These are phyloP conservation scores for Suillus brevipes DNA, from an alignment of 768 basidiomycete species.

Conservation along the genomic window DNA sequence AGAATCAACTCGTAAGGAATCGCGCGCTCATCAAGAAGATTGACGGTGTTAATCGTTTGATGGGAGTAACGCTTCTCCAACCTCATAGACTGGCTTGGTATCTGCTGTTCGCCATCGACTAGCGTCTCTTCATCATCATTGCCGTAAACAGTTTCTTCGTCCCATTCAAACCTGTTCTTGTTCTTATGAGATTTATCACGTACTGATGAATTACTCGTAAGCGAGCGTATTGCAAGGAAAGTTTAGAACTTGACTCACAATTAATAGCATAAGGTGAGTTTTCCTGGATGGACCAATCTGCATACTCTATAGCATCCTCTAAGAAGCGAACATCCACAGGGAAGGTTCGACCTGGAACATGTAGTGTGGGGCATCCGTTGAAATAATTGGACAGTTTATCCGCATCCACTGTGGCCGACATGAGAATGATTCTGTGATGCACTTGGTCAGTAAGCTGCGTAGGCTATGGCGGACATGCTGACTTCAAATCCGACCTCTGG, in stretches of 20 bases:
- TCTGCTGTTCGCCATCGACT: conserved; percentile 3
- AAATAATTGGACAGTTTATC: conserved; percentile 89
- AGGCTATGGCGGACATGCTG: conserved; percentile 16
- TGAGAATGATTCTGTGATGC: conserved; percentile 73
- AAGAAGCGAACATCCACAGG: conserved; percentile 85
- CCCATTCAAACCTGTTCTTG: conserved; percentile 73
- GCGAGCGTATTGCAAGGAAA: neutral
- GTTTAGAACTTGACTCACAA: conserved; percentile 41
- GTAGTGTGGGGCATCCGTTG: conserved; percentile 79
- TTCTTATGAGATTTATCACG: conserved; percentile 63
- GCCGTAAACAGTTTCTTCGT: conserved; percentile 60
- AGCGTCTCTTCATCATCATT: conserved; percentile 62
- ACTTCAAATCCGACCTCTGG: conserved; percentile 85
- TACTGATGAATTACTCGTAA: conserved; percentile 36
- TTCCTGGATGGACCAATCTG: conserved; percentile 77
- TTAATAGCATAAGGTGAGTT: conserved; percentile 78
- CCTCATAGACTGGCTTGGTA: conserved; percentile 39
- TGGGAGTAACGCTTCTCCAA: conserved; percentile 81
- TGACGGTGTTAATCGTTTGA: conserved; percentile 73
- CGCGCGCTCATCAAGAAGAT: conserved; percentile 81
- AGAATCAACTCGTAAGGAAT: conserved; percentile 93
- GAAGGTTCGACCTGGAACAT: conserved; percentile 92
- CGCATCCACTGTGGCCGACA: conserved; percentile 95
- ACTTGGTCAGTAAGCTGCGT: conserved; percentile 8
- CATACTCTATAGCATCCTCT: conserved; percentile 87